These are phyloP conservation scores for Calamus simplicifolius DNA, from an alignment of 176 grass and related monocot species.

Conservation along the genomic window DNA sequence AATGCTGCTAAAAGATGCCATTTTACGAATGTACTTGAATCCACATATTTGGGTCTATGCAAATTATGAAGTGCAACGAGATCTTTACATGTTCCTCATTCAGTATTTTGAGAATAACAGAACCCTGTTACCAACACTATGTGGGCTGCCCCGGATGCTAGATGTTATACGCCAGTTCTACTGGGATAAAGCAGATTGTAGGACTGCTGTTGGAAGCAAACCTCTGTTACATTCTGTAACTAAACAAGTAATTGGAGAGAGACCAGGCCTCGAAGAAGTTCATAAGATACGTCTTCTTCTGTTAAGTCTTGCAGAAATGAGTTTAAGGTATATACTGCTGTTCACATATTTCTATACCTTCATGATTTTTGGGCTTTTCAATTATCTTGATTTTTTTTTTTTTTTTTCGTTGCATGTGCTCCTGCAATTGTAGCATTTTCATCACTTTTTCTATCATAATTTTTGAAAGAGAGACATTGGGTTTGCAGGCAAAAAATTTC, in stretches of 20 bases:
- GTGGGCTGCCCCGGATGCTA: slow-evolving; percentile 71
- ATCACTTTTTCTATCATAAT: slow-evolving; percentile 2
- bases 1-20: slow-evolving; percentile 70
- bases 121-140: slow-evolving; percentile 52
- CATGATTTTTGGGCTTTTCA: neutral
- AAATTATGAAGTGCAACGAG: slow-evolving; percentile 77
- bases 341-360: neutral
- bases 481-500: slow-evolving; percentile 71
- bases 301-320: slow-evolving; percentile 94
- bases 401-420: neutral
- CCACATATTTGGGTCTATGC: slow-evolving; percentile 87
- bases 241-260: slow-evolving; percentile 58
- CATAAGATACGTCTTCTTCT: slow-evolving; percentile 81
- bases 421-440: slow-evolving; percentile 2
- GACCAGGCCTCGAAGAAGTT: slow-evolving; percentile 68
- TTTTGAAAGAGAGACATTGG: slow-evolving; percentile 16
- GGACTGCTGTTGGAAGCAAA: slow-evolving; percentile 46
- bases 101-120: slow-evolving; percentile 79
- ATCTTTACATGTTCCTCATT: slow-evolving; percentile 83
- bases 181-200: slow-evolving; percentile 60
- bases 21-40: slow-evolving; percentile 83
- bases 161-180: slow-evolving; percentile 69
- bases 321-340: slow-evolving; percentile 48
- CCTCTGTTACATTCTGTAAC: slow-evolving; percentile 54
- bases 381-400: neutral